Percentiles rank a stretch among this genome's conserved stretches.
Evolutionary conservation across 2,329 filamentous ascomycete species (phyloP).

Genomic region (Lecanicillium sp.): DNA sequence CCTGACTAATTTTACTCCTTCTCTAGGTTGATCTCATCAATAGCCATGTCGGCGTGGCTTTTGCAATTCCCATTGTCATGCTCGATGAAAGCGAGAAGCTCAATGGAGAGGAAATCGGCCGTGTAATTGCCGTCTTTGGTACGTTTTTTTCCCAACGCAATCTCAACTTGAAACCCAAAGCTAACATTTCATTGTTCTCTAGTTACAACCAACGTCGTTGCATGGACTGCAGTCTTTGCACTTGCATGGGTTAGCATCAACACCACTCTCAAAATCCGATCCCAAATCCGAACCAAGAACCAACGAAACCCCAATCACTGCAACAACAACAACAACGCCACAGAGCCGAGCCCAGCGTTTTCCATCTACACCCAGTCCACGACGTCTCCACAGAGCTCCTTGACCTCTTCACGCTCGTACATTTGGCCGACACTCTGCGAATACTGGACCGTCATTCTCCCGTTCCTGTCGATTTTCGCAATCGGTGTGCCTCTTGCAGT

Average conservation of each 20-base stretch:
- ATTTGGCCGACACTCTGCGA: conserved; percentile 4
- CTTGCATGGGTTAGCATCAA: conserved; percentile 9
- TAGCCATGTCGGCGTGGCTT: conserved; percentile 40
- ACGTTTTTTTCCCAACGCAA: conserved; percentile 10
- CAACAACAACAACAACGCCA: too few species aligned
- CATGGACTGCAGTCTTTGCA: conserved; percentile 24
- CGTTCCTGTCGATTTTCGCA: conserved; percentile 22
- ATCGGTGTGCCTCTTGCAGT: conserved; percentile 34
- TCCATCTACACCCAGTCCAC: too few species aligned
- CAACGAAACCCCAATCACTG: too few species aligned
- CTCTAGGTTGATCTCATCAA: conserved; percentile 41
- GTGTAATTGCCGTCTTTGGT: conserved; percentile 38
- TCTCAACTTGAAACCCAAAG: not conserved
- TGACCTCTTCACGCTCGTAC: not conserved
- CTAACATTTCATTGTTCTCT: conserved; percentile 9
- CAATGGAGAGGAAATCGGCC: conserved; percentile 25
- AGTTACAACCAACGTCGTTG: conserved; percentile 27
- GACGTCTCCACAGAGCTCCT: too few species aligned
- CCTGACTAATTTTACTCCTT: not conserved
- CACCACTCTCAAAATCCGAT: too few species aligned
- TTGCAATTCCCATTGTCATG: conserved; percentile 40
- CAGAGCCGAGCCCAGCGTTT: too few species aligned
- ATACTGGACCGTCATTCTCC: conserved; percentile 21
- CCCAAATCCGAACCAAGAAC: too few species aligned
- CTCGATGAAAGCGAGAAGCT: conserved; percentile 28